phyloP scores from a whole-genome alignment of 257 asterid species.

The Solanum acaule region DNA sequence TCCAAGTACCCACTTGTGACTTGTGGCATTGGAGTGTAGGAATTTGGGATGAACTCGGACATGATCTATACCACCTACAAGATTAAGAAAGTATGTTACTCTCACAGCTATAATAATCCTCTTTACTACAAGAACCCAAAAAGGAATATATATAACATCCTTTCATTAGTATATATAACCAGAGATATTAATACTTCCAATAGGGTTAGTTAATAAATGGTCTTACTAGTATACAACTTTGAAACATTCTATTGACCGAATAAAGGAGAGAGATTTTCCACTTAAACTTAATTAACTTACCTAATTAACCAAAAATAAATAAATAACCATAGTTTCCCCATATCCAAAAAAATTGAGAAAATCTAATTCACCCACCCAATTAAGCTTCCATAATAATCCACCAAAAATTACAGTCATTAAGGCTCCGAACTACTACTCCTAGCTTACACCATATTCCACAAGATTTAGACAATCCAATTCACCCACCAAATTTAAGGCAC shows the following conservation, averaged over 20 bases:
- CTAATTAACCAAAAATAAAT: not conserved
- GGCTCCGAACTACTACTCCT: not conserved
- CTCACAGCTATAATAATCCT: not conserved
- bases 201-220: not conserved
- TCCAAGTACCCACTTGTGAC: slow-evolving; percentile 99
- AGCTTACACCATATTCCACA: not conserved
- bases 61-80: slow-evolving; percentile 88
- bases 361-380: not conserved
- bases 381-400: not conserved
- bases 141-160: not conserved
- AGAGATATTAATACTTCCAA: not conserved
- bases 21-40: slow-evolving; percentile 93
- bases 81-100: not conserved
- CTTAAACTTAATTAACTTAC: not conserved
- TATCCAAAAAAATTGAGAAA: not conserved
- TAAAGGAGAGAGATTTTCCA: not conserved
- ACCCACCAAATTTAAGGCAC: not conserved
- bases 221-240: not conserved
- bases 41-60: slow-evolving; percentile 92
- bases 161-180: not conserved
- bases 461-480: not conserved
- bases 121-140: not conserved
- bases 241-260: not conserved
- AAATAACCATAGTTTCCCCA: not conserved
- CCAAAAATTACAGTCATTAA: not conserved